A percentile compares a stretch with the other conserved stretches of the same genome.
phyloP scores from a whole-genome alignment of 495 filamentous ascomycete genomes.

The Xylaria longipes region DNA sequence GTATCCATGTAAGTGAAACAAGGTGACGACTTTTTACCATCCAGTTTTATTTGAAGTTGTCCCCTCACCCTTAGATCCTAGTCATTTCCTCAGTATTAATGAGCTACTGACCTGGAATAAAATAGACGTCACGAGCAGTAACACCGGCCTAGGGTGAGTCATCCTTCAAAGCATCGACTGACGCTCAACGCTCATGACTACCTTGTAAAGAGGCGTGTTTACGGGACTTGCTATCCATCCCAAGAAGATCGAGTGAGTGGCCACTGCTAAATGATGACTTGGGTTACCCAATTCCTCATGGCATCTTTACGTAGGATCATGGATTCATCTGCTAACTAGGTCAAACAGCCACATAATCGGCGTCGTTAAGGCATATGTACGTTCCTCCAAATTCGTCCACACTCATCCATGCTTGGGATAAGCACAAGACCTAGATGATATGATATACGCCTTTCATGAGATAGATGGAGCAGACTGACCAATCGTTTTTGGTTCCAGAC shows the following conservation, averaged over 20 bases:
- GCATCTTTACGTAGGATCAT: not conserved
- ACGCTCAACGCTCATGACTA: not conserved
- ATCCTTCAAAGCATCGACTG: not conserved
- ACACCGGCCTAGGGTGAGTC: constrained; percentile 63
- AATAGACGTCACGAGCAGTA: constrained; percentile 41
- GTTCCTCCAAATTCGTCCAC: not conserved
- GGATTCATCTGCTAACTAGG: not conserved
- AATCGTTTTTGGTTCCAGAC: constrained; percentile 42
- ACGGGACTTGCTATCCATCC: constrained; percentile 68
- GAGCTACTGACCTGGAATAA: not conserved
- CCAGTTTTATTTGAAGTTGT: not conserved
- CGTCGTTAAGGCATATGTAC: constrained; percentile 77
- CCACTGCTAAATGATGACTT: not conserved
- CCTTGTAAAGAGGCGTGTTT: constrained; percentile 63
- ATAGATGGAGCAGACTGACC: not conserved
- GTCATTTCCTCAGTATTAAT: not conserved
- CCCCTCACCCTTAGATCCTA: not conserved
- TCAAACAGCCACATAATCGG: constrained; percentile 64
- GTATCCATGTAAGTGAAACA: constrained; percentile 21
- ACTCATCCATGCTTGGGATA: not conserved
- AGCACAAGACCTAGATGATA: not conserved
- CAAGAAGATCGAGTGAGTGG: constrained; percentile 46
- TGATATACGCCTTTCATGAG: not conserved
- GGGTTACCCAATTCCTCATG: not conserved
- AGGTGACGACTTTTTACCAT: not conserved